A percentile compares a stretch with the other conserved stretches of the same genome.
phyloP scores from a whole-genome alignment of 495 filamentous ascomycete species.

The Daldinia vernicosa region DNA sequence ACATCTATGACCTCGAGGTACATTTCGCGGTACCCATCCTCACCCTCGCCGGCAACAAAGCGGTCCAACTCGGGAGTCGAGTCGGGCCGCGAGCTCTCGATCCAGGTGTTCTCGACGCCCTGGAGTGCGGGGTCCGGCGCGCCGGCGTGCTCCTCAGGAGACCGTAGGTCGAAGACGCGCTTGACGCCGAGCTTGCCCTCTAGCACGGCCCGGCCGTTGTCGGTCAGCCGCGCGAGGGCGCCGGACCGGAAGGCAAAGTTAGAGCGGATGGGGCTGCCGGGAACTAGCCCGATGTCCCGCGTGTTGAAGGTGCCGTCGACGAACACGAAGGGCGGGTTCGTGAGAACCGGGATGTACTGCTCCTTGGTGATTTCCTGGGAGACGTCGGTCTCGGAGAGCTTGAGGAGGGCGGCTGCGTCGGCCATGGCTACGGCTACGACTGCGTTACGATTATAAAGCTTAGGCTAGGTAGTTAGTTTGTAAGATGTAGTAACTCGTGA shows the following conservation, averaged over 20 bases:
- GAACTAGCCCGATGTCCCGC: constrained; percentile 62
- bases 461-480: background rate
- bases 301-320: constrained; percentile 64
- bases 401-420: constrained; percentile 45
- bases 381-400: constrained; percentile 52
- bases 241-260: constrained; percentile 64
- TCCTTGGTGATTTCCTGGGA: constrained; percentile 42
- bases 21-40: constrained; percentile 51
- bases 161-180: constrained; percentile 56
- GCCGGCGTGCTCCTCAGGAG: constrained; percentile 46
- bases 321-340: constrained; percentile 62
- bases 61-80: constrained; percentile 43
- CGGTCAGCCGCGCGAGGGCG: constrained; percentile 50
- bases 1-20: constrained; percentile 54
- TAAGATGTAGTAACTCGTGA: background rate
- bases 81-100: constrained; percentile 44
- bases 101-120: constrained; percentile 55
- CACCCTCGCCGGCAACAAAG: constrained; percentile 55
- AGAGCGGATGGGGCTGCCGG: constrained; percentile 52
- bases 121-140: constrained; percentile 51
- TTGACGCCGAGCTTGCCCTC: constrained; percentile 50
- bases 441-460: background rate
- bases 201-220: constrained; percentile 50
- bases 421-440: constrained; percentile 36
- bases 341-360: constrained; percentile 45